These are phyloP conservation scores for Lentinula edodes DNA, from an alignment of 768 basidiomycete species.

Conservation along the genomic window DNA sequence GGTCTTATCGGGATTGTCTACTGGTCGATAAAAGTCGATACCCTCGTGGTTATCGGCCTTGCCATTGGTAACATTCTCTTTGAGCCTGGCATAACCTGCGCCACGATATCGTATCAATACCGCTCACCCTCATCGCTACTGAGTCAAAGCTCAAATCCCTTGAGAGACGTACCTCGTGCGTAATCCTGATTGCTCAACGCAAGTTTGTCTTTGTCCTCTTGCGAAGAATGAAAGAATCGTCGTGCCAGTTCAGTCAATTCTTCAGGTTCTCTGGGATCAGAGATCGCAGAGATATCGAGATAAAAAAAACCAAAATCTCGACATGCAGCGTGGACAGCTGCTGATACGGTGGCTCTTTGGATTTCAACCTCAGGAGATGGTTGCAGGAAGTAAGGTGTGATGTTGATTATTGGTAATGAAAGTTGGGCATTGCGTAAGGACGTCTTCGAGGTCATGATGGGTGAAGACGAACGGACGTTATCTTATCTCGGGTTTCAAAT, in stretches of 20 bases:
- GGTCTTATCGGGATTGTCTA: slow-evolving; percentile 61
- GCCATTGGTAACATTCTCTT: slow-evolving; percentile 84
- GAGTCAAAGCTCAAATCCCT: background rate
- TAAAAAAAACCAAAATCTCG: slow-evolving; percentile 88
- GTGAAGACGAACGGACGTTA: background rate
- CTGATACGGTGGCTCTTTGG: slow-evolving; percentile 39
- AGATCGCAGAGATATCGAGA: slow-evolving; percentile 59
- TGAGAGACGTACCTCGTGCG: slow-evolving; percentile 55
- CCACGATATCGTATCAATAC: background rate
- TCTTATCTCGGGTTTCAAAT: background rate
- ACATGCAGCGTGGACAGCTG: slow-evolving; percentile 68
- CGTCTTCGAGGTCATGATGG: background rate
- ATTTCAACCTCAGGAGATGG: slow-evolving; percentile 27
- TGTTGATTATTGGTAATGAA: slow-evolving; percentile 67
- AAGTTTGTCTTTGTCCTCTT: slow-evolving; percentile 77
- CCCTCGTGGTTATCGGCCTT: slow-evolving; percentile 84
- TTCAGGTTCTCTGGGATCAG: slow-evolving; percentile 54
- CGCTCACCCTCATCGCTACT: background rate
- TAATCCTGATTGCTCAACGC: slow-evolving; percentile 61
- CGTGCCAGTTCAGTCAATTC: slow-evolving; percentile 60
- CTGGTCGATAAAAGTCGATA: slow-evolving; percentile 76
- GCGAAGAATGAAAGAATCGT: slow-evolving; percentile 67
- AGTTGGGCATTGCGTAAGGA: background rate
- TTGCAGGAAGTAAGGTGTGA: slow-evolving; percentile 54
- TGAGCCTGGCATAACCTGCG: slow-evolving; percentile 72